A percentile compares a stretch with the other conserved stretches of the same genome.
phyloP scores from a whole-genome alignment of 2,329 filamentous ascomycete species.

The Trichoderma arundinaceum region DNA sequence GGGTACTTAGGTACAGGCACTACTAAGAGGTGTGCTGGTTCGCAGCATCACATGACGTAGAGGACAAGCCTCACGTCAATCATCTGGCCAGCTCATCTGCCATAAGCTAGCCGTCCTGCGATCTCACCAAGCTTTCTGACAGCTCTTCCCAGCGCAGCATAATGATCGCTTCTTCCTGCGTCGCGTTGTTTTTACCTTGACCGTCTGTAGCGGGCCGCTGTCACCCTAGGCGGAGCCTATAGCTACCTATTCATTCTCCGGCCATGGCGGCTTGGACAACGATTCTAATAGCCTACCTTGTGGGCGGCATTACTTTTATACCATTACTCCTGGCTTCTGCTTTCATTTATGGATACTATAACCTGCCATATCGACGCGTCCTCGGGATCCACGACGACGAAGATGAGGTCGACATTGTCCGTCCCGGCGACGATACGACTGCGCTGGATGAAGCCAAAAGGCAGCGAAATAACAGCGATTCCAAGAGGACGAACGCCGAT shows the following conservation, averaged over 20 bases:
- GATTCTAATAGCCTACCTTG: slow-evolving; percentile 77
- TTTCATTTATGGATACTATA: slow-evolving; percentile 70
- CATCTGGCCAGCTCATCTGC: slow-evolving; percentile 26
- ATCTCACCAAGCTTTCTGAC: background rate
- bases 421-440: slow-evolving; percentile 67
- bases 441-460: slow-evolving; percentile 67
- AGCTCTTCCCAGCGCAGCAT: slow-evolving; percentile 14
- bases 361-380: slow-evolving; percentile 63
- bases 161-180: slow-evolving; percentile 10
- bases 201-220: slow-evolving; percentile 18
- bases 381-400: slow-evolving; percentile 40
- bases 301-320: slow-evolving; percentile 87
- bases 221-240: background rate
- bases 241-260: slow-evolving; percentile 3
- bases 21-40: background rate
- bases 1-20: background rate
- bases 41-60: slow-evolving; percentile 26
- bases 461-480: slow-evolving; percentile 56
- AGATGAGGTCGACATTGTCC: slow-evolving; percentile 52
- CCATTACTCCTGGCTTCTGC: slow-evolving; percentile 70
- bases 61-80: slow-evolving; percentile 16
- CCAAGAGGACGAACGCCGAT: slow-evolving; percentile 65
- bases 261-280: slow-evolving; percentile 55
- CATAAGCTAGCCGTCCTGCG: background rate
- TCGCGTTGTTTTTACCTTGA: slow-evolving; percentile 23